Evolutionary conservation across 345 rosid genomes (phyloP), one percentile per base, ranked within the genome.

Genomic region (Salix caprea): DNA sequence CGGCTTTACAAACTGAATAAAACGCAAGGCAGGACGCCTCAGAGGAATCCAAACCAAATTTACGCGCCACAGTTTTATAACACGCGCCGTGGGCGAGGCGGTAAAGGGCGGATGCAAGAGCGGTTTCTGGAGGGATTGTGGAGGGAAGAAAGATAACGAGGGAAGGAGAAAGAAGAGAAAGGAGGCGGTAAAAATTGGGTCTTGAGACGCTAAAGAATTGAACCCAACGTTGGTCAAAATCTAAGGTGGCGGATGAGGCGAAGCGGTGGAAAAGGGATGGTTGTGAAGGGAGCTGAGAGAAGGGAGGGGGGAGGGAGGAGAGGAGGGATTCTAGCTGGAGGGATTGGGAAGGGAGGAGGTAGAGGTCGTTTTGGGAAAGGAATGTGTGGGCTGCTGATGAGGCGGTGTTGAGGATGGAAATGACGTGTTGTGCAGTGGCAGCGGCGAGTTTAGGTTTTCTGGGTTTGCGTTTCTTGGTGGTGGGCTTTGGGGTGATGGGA

Each of bases 31-130:
- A 90, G 16, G 95, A 90, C 23, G 81, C 83, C 0, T 86, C 65
- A 0, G 84, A 48, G 32, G 92, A 89, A 6, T 84, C 86, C 21
- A 89, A 83, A 1, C 86, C 89, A 72, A 91, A 94, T 23, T 82
- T 71, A 42, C 72, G 80, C 14, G 86, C 81, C 2, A 86, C 75
- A 14, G 88, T 81, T n/a, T 80, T 76, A 79, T 88, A 91, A 12
- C 93, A 86, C 36, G 88, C 85, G 71, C 71, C 92, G 58, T 91
- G 98, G 34, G 98, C 83, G 72, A 94, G 93, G 79, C 95, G 92
- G 84, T 83, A 89, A 77, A 94, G 83, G 24, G 94, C 64, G 30
- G 93, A 88, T 1, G 90, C 93, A 23, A 93, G 83, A 68, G 89
- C 90, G 54, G 78, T 67, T 2, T 86, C 82, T 18, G 90, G 86